Percentiles rank a stretch among this genome's conserved stretches.
Evolutionary conservation across 352 stramenopile genomes (phyloP).

Genomic region (Phytopythium boreale): DNA sequence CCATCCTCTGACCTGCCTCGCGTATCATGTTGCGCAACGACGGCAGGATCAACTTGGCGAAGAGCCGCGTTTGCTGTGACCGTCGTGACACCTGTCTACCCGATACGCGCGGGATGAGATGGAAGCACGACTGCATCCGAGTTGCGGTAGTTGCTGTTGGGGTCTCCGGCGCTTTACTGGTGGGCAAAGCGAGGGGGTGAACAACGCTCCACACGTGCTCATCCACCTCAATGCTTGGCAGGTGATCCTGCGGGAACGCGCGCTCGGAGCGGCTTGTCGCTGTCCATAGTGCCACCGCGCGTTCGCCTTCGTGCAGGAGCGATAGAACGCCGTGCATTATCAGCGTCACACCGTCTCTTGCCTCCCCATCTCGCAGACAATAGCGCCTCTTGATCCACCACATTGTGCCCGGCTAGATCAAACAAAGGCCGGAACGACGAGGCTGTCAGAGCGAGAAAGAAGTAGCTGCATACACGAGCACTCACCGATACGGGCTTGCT

Average conservation of each 20-base stretch:
- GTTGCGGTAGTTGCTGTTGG: no score
- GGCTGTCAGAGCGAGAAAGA: background rate
- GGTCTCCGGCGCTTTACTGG: no score
- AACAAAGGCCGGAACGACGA: no score
- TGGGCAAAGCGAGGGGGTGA: no score
- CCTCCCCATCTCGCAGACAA: background rate
- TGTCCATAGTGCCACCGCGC: background rate
- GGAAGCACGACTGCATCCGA: background rate
- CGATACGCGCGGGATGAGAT: background rate
- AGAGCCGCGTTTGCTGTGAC: background rate
- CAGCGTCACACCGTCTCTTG: background rate
- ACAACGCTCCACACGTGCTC: background rate
- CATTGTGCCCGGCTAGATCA: background rate
- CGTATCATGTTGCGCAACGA: background rate
- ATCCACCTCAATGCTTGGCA: background rate
- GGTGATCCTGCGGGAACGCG: background rate
- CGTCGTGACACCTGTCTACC: background rate
- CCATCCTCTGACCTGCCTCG: background rate
- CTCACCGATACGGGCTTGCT: background rate
- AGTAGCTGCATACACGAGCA: background rate
- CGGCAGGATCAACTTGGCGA: background rate
- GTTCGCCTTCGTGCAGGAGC: background rate
- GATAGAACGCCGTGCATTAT: background rate
- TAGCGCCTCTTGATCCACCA: constrained; percentile 1
- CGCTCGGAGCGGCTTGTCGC: background rate